Evolutionary conservation across 2,329 filamentous ascomycete genomes (phyloP).

Genomic region (Cercospora citrullina): DNA sequence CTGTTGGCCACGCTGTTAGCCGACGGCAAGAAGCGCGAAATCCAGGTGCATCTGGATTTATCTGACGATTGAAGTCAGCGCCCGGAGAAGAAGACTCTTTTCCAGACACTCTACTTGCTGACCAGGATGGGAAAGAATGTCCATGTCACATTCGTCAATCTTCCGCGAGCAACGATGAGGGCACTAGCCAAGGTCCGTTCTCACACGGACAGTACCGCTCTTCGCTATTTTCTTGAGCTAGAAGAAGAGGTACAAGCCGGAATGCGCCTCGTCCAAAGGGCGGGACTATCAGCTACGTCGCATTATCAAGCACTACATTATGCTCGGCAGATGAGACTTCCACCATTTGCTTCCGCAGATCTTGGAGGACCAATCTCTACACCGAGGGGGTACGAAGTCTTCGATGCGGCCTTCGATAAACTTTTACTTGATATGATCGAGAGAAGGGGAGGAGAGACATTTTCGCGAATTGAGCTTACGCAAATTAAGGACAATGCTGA

Average conservation of each 20-base stretch:
- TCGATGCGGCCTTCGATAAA: not conserved
- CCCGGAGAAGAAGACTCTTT: no score
- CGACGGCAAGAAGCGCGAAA: no score
- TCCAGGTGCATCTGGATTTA: no score
- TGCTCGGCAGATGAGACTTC: not conserved
- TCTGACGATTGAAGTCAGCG: no score
- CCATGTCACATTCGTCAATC: not conserved
- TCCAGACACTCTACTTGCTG: no score
- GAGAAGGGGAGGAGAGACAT: no score
- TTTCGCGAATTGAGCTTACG: not conserved
- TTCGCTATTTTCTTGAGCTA: not conserved
- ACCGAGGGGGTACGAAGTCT: not conserved
- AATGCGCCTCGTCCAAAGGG: not conserved
- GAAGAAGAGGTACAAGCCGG: not conserved
- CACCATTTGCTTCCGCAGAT: not conserved
- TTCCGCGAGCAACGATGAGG: not conserved
- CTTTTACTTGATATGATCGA: no score
- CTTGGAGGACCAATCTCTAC: no score
- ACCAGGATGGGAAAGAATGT: no score
- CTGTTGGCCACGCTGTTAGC: no score
- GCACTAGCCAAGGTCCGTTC: not conserved
- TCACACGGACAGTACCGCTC: not conserved
- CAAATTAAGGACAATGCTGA: not conserved
- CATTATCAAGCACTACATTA: not conserved
- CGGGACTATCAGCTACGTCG: not conserved